Base-by-base conservation (phyloP, 495 filamentous ascomycete genomes). In the Podospora bellae-mahoneyi region DNA sequence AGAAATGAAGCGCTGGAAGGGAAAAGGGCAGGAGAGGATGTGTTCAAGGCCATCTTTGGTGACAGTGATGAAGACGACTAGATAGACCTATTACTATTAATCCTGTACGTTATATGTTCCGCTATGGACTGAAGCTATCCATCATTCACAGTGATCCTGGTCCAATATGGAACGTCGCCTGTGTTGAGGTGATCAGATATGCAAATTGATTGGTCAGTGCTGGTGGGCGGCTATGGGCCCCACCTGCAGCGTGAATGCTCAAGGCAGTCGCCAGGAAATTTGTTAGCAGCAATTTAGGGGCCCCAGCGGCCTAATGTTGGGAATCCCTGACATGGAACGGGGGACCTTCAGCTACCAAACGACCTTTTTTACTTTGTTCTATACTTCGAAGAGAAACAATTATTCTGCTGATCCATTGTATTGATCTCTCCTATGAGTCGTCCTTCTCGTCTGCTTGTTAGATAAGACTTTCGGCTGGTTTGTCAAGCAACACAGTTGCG, bases 41-140 rank as follows among this genome's bases (percentile, higher is more conserved):
- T 97, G 3, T 96, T 99, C 74, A 91, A 89, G 76, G 92, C 92
- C 23, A 93, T 99, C 18, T 99, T 99, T 83, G 95, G 94, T 9
- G 92, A 91, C 75, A 91, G 90, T 65, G 90, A 92, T 72, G 90
- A 94, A 69, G 90, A 92, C 16, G 83, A 63, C 77, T 75, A 48
- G 39, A 48, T 2, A 48, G 23, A 23, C 23, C 23, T 23, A 23
- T 23, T 23, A 23, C 23, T 48, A 3, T 48, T 16, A 48, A 13
- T 48, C 39, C 18, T 48, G 39, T 48, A 10, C 15, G 39, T 48
- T 48, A 48, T 16, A 48, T 3, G 39, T 10, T 16, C 15, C 39
- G 18, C 39, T 48, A 13, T 2, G 39, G 15, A 48, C 9, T 48
- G 39, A 48, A 48, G 39, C 15, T 13, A 48, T 16, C 15, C 39